Evolutionary conservation across 2,329 filamentous ascomycete genomes (phyloP).

Genomic region (Allantophomopsis cytisporea): DNA sequence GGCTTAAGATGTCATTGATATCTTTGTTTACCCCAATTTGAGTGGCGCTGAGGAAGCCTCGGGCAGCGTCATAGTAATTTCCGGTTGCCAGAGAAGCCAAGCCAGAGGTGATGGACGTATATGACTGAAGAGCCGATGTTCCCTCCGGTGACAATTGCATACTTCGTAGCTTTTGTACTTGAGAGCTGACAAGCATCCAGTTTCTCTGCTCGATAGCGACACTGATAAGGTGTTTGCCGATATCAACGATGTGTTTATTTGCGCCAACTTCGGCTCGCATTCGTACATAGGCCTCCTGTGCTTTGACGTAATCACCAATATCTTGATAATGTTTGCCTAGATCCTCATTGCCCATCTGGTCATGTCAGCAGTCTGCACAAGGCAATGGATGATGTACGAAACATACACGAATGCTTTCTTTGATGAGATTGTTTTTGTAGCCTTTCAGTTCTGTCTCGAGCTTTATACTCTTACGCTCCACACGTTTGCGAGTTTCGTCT

Average conservation of each 20-base stretch:
- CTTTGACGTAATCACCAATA: slow-evolving; percentile 59
- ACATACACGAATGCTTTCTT: slow-evolving; percentile 82
- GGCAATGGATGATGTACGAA: not conserved
- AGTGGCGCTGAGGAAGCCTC: slow-evolving; percentile 35
- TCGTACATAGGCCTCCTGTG: slow-evolving; percentile 64
- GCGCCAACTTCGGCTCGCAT: slow-evolving; percentile 89
- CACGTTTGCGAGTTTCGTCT: slow-evolving; percentile 49
- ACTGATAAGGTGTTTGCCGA: slow-evolving; percentile 65
- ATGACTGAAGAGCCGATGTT: slow-evolving; percentile 31
- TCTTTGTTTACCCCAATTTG: slow-evolving; percentile 1
- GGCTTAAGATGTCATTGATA: slow-evolving; percentile 60
- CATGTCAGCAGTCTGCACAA: not conserved
- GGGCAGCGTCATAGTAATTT: slow-evolving; percentile 54
- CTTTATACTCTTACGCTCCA: slow-evolving; percentile 57
- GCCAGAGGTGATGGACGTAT: slow-evolving; percentile 41
- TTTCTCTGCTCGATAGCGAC: slow-evolving; percentile 65
- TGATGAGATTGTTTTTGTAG: slow-evolving; percentile 94
- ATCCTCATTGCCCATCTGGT: slow-evolving; percentile 87
- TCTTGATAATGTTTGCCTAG: slow-evolving; percentile 71
- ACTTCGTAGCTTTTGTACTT: slow-evolving; percentile 53
- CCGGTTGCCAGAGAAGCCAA: slow-evolving; percentile 43
- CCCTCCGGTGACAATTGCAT: slow-evolving; percentile 25
- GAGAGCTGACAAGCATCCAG: slow-evolving; percentile 55
- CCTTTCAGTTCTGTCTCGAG: slow-evolving; percentile 76
- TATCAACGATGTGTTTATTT: slow-evolving; percentile 69